phyloP scores from a whole-genome alignment of 2,329 filamentous ascomycete species.

The Paraconiothyrium sp. region DNA sequence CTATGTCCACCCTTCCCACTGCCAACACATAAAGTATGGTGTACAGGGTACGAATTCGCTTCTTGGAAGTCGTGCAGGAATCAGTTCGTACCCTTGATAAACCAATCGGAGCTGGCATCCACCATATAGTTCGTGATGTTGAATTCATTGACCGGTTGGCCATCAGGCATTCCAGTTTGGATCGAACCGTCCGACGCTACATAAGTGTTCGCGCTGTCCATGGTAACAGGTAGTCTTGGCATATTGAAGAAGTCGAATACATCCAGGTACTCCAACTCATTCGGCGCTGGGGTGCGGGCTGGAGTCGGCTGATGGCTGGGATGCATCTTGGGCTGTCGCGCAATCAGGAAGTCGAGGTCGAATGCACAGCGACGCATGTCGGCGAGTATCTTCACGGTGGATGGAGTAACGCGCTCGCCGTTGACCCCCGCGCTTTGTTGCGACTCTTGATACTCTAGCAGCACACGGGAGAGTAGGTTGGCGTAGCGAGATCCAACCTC shows the following conservation, averaged over 20 bases:
- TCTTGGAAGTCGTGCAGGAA: not conserved
- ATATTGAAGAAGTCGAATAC: conserved; percentile 97
- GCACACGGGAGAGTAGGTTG: conserved; percentile 78
- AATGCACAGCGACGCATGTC: conserved; percentile 93
- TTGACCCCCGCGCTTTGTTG: conserved; percentile 68
- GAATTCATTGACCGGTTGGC: conserved; percentile 66
- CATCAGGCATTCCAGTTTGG: conserved; percentile 33
- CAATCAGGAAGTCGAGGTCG: conserved; percentile 89
- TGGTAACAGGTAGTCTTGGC: conserved; percentile 69
- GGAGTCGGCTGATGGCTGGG: conserved; percentile 60
- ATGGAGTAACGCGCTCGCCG: conserved; percentile 79
- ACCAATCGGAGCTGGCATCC: conserved; percentile 77
- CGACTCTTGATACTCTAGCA: conserved; percentile 85
- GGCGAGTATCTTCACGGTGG: conserved; percentile 83
- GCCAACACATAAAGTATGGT: not conserved
- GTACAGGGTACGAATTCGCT: not conserved
- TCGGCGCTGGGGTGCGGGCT: conserved; percentile 75
- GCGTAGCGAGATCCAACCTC: conserved; percentile 86
- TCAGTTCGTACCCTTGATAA: conserved; percentile 51
- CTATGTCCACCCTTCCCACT: not conserved
- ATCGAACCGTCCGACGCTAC: conserved; percentile 40
- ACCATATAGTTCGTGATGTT: conserved; percentile 83
- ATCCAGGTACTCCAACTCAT: conserved; percentile 89
- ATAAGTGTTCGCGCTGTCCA: conserved; percentile 42
- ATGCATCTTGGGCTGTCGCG: conserved; percentile 70